Evolutionary conservation across 2,329 filamentous ascomycete species (phyloP), one percentile per base, ranked within the genome.

Genomic region (Penicillium sp.): DNA sequence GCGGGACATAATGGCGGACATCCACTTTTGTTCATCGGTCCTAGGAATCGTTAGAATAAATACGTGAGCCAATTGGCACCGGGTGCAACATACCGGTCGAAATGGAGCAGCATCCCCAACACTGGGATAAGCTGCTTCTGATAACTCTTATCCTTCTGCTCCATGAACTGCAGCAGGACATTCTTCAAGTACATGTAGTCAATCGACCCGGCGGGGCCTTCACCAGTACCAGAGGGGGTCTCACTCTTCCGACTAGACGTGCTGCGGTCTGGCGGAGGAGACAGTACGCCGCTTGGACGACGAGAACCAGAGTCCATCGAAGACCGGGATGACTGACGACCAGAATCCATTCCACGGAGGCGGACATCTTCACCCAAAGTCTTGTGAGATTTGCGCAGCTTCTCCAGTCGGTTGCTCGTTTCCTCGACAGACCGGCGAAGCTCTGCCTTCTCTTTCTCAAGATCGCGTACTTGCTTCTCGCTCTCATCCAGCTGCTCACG

Each of bases 11-110:
- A 96, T 87, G 2, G 89, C 92, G 18, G 87, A 85, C 76, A 89
- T 86, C 91, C 92, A 96, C 76, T 91, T 94, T 76, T 95, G 88
- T 77, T 95, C 90, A 66, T 96, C 92, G 67, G 84, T 85, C 67
- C 84, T 87, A 58, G 16, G 4, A 16, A n/a, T 7, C n/a, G 9
- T 54, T 44, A 54, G 40, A 60, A 46, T 67, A 56, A 65, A 61
- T 52, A 61, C 44, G 9, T 6, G 11, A 4, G 13, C 24, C 27
- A 33, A 13, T 6, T 41, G 16, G 11, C 22, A 53, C 46, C 24
- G 19, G 4, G 10, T 14, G 33, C 37, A 76, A 76, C 82, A 73
- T 71, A 85, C 82, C 83, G 79, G 70, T 88, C 85, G 75, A 89
- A 88, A 73, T 87, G 85, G 65, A 89, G 74, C 73, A 89, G 74